Conservation (phyloP, 805 yeast species). For the Teunomyces lycoperdinae region DNA sequence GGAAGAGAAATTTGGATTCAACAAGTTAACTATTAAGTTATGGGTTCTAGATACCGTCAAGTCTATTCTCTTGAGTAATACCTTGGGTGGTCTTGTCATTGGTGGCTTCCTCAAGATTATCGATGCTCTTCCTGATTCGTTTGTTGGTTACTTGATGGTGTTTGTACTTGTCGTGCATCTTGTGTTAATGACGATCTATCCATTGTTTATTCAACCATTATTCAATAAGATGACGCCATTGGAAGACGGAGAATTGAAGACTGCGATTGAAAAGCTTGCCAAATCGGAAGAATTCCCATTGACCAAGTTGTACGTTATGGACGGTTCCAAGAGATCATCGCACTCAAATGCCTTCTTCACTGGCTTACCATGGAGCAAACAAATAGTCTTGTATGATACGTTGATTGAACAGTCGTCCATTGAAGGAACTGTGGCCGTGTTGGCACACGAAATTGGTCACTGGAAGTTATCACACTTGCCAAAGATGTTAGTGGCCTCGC, state of each 20-base stretch:
- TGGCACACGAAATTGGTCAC: conserved; percentile 99
- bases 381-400: conserved; percentile 91
- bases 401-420: conserved; percentile 75
- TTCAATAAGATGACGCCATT: conserved; percentile 90
- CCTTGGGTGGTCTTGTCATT: conserved; percentile 68
- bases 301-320: conserved; percentile 80
- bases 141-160: conserved; percentile 75
- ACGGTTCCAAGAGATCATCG: conserved; percentile 94
- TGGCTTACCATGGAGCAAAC: conserved; percentile 96
- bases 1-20: conserved; percentile 92
- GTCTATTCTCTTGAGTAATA: conserved; percentile 45
- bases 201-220: conserved; percentile 85
- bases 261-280: conserved; percentile 79
- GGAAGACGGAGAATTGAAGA: conserved; percentile 83
- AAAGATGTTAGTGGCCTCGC: conserved; percentile 65
- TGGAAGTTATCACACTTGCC: conserved; percentile 91
- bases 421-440: conserved; percentile 84
- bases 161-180: conserved; percentile 72
- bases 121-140: conserved; percentile 73
- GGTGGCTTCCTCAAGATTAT: conserved; percentile 79
- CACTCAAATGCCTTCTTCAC: conserved; percentile 96
- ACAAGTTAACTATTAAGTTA: conserved; percentile 70
- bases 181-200: conserved; percentile 70
- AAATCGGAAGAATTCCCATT: conserved; percentile 77
- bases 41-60: conserved; percentile 77